Percentiles rank a stretch among this genome's conserved stretches.
Conservation (phyloP, 805 yeast genomes). For the Komagataella ulmi region DNA sequence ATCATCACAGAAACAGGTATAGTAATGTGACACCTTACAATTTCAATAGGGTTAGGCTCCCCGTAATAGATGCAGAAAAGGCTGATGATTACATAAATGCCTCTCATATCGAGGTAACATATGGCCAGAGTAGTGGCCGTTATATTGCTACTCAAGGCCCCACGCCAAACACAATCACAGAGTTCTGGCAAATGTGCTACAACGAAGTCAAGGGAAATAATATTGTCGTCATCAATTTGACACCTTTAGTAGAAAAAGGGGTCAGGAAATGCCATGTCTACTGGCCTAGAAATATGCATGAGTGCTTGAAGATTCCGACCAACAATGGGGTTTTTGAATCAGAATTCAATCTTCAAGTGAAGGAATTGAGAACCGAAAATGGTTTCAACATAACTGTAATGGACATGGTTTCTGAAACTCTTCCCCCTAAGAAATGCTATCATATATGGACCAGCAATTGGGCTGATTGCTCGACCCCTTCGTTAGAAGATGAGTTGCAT, state of each 20-base stretch:
- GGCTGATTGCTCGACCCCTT: conserved; percentile 30
- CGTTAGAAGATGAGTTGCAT: conserved; percentile 18
- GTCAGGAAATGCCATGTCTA: conserved; percentile 26
- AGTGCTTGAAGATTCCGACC: conserved; percentile 1
- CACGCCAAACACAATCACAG: conserved; percentile 20
- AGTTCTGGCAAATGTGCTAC: conserved; percentile 31
- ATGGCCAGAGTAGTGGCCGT: background rate
- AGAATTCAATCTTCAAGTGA: conserved; percentile 3
- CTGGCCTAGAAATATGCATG: conserved; percentile 16
- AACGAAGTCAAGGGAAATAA: conserved; percentile 9
- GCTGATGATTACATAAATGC: conserved; percentile 21
- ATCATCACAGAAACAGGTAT: background rate
- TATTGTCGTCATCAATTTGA: conserved; percentile 56
- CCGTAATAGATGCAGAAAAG: background rate
- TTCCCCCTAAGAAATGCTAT: conserved; percentile 14
- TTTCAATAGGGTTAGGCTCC: conserved; percentile 1
- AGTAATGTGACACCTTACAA: background rate
- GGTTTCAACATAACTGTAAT: background rate
- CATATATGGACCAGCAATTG: conserved; percentile 29
- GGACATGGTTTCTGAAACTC: background rate
- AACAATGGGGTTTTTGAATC: conserved; percentile 2
- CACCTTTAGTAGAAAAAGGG: conserved; percentile 40
- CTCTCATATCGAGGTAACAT: conserved; percentile 12
- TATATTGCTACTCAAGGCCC: conserved; percentile 71
- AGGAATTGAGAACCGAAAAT: conserved; percentile 4